These are phyloP conservation scores for Lichtheimia corymbifera DNA, from an alignment of 371 early-diverging fungal genomes.

Conservation along the genomic window DNA sequence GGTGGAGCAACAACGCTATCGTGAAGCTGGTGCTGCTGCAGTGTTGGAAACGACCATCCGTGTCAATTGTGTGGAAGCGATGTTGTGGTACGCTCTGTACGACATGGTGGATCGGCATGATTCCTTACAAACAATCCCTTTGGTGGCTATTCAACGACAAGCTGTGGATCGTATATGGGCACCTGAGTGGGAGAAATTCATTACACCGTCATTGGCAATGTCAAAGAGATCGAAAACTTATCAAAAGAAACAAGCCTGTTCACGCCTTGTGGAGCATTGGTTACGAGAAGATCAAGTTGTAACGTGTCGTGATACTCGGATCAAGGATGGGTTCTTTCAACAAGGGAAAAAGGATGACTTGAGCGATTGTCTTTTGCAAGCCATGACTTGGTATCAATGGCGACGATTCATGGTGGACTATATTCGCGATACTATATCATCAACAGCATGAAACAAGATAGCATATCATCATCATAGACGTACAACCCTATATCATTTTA, in stretches of 20 bases:
- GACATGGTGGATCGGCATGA: constrained; percentile 12
- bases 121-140: not conserved
- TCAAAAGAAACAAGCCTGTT: constrained; percentile 34
- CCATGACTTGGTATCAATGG: constrained; percentile 71
- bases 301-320: constrained; percentile 14
- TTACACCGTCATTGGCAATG: not conserved
- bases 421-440: constrained; percentile 1
- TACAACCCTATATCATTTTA: too few relatives aligned
- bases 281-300: constrained; percentile 21
- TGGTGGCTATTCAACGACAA: constrained; percentile 22
- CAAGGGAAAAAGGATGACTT: constrained; percentile 75
- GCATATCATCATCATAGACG: too few relatives aligned
- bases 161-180: constrained; percentile 27
- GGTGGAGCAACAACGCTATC: constrained; percentile 55
- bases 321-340: constrained; percentile 38
- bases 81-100: constrained; percentile 45
- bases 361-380: constrained; percentile 73
- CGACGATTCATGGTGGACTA: constrained; percentile 13
- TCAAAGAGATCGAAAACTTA: not conserved
- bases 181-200: constrained; percentile 10
- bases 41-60: constrained; percentile 51
- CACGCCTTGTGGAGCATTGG: constrained; percentile 41
- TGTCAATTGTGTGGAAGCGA: constrained; percentile 57
- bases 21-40: constrained; percentile 30
- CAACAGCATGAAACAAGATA: too few relatives aligned